A percentile compares a stretch with the other conserved stretches of the same genome.
These are phyloP conservation scores for Candida pseudoglaebosa DNA, from an alignment of 805 yeast species.

Conservation along the genomic window DNA sequence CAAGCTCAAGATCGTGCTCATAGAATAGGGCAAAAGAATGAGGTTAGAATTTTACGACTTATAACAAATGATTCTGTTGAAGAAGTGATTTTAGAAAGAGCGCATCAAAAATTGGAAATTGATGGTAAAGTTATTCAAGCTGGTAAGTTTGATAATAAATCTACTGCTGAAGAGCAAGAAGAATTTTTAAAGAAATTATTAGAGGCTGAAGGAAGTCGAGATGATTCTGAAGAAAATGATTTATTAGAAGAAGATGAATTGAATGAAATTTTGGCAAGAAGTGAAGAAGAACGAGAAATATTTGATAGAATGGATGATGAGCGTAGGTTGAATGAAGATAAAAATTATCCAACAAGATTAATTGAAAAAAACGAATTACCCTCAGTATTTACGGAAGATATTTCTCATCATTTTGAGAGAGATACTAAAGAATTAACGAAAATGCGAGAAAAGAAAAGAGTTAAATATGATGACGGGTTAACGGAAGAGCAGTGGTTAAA, in stretches of 20 bases:
- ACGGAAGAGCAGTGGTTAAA: slow-evolving; percentile 93
- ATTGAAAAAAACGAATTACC: slow-evolving; percentile 73
- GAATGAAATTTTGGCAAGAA: slow-evolving; percentile 67
- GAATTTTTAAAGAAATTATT: slow-evolving; percentile 66
- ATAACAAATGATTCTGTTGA: slow-evolving; percentile 81
- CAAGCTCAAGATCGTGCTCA: slow-evolving; percentile 91
- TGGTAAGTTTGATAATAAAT: slow-evolving; percentile 84
- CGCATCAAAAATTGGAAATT: slow-evolving; percentile 77
- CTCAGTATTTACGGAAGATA: slow-evolving; percentile 68
- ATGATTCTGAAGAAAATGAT: slow-evolving; percentile 50
- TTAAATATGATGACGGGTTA: slow-evolving; percentile 81
- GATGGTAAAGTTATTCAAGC: slow-evolving; percentile 91
- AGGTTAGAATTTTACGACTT: slow-evolving; percentile 74
- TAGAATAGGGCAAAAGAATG: slow-evolving; percentile 86
- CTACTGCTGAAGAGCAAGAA: slow-evolving; percentile 85
- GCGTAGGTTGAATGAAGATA: slow-evolving; percentile 36
- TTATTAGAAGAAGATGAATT: slow-evolving; percentile 66
- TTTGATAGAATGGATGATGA: slow-evolving; percentile 62
- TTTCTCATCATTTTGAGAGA: slow-evolving; percentile 45
- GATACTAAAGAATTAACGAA: slow-evolving; percentile 52
- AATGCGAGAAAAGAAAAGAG: slow-evolving; percentile 72
- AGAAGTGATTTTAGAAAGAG: slow-evolving; percentile 77
- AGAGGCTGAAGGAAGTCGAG: slow-evolving; percentile 63
- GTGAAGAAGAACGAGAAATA: slow-evolving; percentile 53
- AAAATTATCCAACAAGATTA: slow-evolving; percentile 46